A percentile compares a stretch with the other conserved stretches of the same genome.
phyloP scores from a whole-genome alignment of 2,329 filamentous ascomycete species.

The Claviceps paspali region DNA sequence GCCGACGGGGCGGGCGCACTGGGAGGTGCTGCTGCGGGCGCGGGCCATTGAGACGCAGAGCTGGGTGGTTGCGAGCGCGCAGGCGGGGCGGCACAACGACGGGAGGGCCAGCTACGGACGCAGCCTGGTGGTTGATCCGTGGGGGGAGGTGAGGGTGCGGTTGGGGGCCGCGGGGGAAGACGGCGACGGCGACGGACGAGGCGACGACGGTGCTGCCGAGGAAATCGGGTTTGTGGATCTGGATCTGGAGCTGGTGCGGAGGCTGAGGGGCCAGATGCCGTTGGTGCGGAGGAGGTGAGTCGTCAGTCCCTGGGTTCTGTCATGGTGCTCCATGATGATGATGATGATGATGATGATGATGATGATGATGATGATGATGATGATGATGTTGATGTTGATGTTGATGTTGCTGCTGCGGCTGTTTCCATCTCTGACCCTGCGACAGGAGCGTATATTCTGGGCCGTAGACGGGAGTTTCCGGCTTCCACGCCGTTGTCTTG shows the following conservation, averaged over 20 bases:
- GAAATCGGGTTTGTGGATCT: constrained; percentile 41
- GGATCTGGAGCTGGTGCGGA: constrained; percentile 30
- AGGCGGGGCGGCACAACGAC: constrained; percentile 56
- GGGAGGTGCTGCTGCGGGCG: constrained; percentile 63
- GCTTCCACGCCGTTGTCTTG: too few relatives aligned
- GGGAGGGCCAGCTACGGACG: constrained; percentile 73
- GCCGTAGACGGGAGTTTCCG: too few relatives aligned
- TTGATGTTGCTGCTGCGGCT: too few relatives aligned
- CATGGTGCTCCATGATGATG: too few relatives aligned
- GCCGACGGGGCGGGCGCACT: constrained; percentile 71
- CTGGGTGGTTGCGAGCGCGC: constrained; percentile 76
- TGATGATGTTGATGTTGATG: too few relatives aligned
- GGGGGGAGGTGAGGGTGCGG: constrained; percentile 60
- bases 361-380: too few relatives aligned
- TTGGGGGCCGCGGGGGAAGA: constrained; percentile 38
- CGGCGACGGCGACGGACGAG: constrained; percentile 14
- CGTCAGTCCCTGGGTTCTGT: too few relatives aligned
- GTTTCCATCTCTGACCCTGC: too few relatives aligned
- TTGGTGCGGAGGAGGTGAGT: constrained; percentile 36
- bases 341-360: too few relatives aligned
- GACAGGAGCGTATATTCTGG: too few relatives aligned
- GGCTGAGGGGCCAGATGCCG: constrained; percentile 36
- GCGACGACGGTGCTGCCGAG: constrained; percentile 24
- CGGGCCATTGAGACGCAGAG: constrained; percentile 80
- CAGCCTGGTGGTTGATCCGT: constrained; percentile 73